Evolutionary conservation across 441 rosid species (phyloP), one percentile per base, ranked within the genome.

Genomic region (Pelargonium cotyledonis): DNA sequence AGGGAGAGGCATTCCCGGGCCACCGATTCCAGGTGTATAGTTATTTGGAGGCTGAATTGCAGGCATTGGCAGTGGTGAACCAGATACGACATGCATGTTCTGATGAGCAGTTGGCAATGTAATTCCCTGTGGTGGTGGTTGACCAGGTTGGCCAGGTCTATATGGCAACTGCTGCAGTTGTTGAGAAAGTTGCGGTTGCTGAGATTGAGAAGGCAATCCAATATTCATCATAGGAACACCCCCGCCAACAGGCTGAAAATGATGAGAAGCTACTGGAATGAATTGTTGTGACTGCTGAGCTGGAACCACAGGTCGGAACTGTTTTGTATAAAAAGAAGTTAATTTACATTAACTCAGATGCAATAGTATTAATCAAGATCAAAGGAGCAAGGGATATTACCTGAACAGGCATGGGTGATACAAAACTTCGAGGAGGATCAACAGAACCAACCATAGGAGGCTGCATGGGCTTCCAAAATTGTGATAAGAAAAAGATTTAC

Each of bases 171-270:
- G 91, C 78, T 81, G 96, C 86, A 86, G 70, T 57, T 84, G 38
- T 64, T 76, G 91, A 68, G 86, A 77, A 80, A 80, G 81, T 69
- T 84, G 96, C 62, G 86, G 83, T 61, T 79, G 92, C 67, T 66
- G 87, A 65, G 86, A 76, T 70, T 84, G 89, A 77, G 91, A 69
- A 80, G 95, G 85, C 75, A 83, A 83, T 57, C 96, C 97, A 58
- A 79, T 53, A 79, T 83, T 84, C 88, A 86, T 82, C 66, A 73
- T 38, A 61, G 86, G 63, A 71, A 80, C 83, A 66, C 88, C 85
- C 74, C 81, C 81, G 64, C 81, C 84, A 81, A 69, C 79, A 77
- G 81, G 78, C 71, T 83, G 97, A 80, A 88, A 89, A 72, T 82
- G 92, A 76, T 80, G 95, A 72, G 96, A 78, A 77, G 83, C 70